Percentiles rank a stretch among this genome's conserved stretches.
These are phyloP conservation scores for Pseudogymnoascus sp. DNA, from an alignment of 2,329 filamentous ascomycete genomes.

Conservation along the genomic window DNA sequence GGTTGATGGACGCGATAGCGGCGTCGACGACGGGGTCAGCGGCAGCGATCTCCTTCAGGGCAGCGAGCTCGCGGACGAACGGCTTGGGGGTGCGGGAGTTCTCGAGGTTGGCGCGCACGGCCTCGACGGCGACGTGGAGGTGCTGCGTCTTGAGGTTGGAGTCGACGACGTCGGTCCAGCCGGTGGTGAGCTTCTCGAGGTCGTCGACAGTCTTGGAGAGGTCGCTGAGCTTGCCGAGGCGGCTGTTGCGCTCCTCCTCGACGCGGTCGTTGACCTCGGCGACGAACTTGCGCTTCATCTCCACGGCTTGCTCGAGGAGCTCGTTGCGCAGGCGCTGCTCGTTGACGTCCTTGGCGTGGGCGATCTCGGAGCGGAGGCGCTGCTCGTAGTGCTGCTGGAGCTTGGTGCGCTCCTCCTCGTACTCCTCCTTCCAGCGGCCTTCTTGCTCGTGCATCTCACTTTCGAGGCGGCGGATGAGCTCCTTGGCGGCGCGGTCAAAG, in stretches of 20 bases:
- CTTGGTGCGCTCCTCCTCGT: constrained; percentile 76
- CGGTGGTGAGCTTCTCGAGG: constrained; percentile 76
- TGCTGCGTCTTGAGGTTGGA: constrained; percentile 89
- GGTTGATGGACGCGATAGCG: constrained; percentile 94
- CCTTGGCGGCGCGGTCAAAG: constrained; percentile 79
- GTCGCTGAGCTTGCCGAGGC: constrained; percentile 76
- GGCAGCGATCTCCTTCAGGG: constrained; percentile 82
- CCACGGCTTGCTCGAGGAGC: constrained; percentile 82
- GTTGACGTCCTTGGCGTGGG: constrained; percentile 69
- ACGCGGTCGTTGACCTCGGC: constrained; percentile 71
- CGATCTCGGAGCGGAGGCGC: constrained; percentile 68
- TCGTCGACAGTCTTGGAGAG: constrained; percentile 70
- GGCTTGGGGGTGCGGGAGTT: constrained; percentile 66
- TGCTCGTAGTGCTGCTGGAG: constrained; percentile 71
- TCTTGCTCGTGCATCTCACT: constrained; percentile 74
- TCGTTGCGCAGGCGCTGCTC: constrained; percentile 78
- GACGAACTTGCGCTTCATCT: constrained; percentile 77
- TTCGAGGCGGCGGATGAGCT: constrained; percentile 84
- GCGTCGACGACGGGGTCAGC: constrained; percentile 83
- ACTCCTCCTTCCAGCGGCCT: constrained; percentile 75
- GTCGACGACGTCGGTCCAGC: constrained; percentile 88
- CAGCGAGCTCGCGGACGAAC: constrained; percentile 87
- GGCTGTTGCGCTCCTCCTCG: constrained; percentile 78
- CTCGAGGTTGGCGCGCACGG: constrained; percentile 76
- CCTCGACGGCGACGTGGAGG: constrained; percentile 90